Percentiles rank a stretch among this genome's conserved stretches.
These are phyloP conservation scores for Chalciporus chontae DNA, from an alignment of 768 basidiomycete species.

Conservation along the genomic window DNA sequence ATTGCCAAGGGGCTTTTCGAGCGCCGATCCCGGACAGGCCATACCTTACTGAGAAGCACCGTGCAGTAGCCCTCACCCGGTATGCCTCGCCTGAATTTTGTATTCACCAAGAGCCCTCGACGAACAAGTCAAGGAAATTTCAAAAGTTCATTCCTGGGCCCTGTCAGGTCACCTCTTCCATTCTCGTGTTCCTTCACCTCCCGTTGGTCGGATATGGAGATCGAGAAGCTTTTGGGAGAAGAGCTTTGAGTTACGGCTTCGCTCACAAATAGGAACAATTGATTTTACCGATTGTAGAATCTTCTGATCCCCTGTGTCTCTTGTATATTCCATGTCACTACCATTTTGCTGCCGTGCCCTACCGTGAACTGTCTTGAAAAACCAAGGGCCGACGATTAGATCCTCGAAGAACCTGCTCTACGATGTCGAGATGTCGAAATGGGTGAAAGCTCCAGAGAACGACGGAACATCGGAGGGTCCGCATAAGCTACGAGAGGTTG, in stretches of 20 bases:
- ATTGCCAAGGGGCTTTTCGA: too few species aligned
- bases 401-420: constrained; percentile 18
- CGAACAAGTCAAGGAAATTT: too few species aligned
- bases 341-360: background rate
- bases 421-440: constrained; percentile 11
- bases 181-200: constrained; percentile 15
- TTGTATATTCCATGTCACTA: background rate
- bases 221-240: background rate
- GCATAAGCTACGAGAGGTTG: constrained; percentile 1
- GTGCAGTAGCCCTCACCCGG: too few species aligned
- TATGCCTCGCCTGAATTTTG: too few species aligned
- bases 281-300: background rate
- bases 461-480: constrained; percentile 3
- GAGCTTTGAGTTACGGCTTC: background rate
- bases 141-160: background rate
- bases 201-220: constrained; percentile 1
- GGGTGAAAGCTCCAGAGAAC: constrained; percentile 8
- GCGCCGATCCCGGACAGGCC: too few species aligned
- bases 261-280: background rate
- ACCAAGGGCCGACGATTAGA: constrained; percentile 4
- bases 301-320: background rate
- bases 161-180: constrained; percentile 6
- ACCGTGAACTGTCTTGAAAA: background rate
- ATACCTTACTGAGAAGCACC: too few species aligned
- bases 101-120: too few species aligned